Base-by-base conservation (phyloP, 306 rosid species). In the Pterocarpus santalinus region DNA sequence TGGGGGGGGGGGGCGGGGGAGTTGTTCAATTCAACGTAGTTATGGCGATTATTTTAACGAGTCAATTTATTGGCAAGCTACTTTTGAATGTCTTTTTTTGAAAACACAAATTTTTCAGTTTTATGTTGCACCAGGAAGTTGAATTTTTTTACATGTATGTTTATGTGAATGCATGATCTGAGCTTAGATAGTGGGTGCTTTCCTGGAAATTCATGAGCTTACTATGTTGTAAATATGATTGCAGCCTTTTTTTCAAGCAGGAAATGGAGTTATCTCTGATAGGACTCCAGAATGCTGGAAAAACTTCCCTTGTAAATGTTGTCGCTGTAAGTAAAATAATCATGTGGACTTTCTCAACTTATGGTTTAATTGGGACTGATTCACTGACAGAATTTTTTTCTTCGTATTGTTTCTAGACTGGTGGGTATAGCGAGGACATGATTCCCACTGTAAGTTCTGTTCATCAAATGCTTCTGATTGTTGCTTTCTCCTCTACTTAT, bases 371-470 rank as follows among this genome's bases (percentile, higher is more conserved):
- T 77, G 35, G 35, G 36, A 65, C 61, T 75, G 57, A 78, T 83
- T 75, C 14, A 15, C 85, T 84, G 22, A 79, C 61, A 67, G 14
- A 5, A 68, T 8, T 6, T 43, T 44, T 43, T 44, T 69, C 67
- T 51, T 67, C 33, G 15, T 47, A 38, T 78, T 82, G 66, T 73
- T 85, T 78, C 5, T 78, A 94, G 98, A 94, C 97, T 13, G 98
- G 95, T 61, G 98, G 98, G 38, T 94, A 94, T 52, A 94, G 98
- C n/a, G 98, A 94, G 87, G 98, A 94, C 87, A 94, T 94, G 98
- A 94, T 94, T 72, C 98, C 98, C 6, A 94, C 97, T 15, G 98
- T 94, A 85, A 86, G 94, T 86, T 61, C 43, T 82, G 49, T 79
- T 76, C 62, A 55, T 38, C 62, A 70, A 41, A 69, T 82, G 61